Evolutionary conservation across 129 eudicot species (phyloP).

Genomic region (Daucus carota): DNA sequence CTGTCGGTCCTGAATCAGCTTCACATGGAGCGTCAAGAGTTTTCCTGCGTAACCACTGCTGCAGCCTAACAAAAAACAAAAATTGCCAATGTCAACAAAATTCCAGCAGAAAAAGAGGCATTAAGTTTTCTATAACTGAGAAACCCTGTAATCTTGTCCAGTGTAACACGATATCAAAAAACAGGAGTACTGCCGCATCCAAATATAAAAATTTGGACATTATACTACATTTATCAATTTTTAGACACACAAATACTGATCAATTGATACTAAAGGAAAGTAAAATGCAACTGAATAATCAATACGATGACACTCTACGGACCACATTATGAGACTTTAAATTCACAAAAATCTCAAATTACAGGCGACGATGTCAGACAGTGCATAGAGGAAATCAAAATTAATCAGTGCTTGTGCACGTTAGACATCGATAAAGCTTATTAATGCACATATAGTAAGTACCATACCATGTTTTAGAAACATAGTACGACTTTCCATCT

Average conservation of each 20-base stretch:
- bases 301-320: neutral
- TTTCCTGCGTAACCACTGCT: slow-evolving; percentile 88
- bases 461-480: slow-evolving; percentile 79
- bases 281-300: neutral
- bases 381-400: neutral
- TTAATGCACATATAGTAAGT: neutral
- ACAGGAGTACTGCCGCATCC: neutral
- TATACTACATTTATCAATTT: neutral
- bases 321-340: neutral
- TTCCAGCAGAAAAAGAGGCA: neutral
- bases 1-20: slow-evolving; percentile 97
- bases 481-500: slow-evolving; percentile 59
- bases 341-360: neutral
- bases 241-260: too few species aligned
- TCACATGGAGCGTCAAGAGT: slow-evolving; percentile 73
- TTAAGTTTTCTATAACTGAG: neutral
- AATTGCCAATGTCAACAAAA: slow-evolving; percentile 3
- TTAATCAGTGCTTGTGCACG: neutral
- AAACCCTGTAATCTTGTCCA: neutral
- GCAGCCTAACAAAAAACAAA: slow-evolving; percentile 41
- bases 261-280: neutral
- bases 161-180: neutral
- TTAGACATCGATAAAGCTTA: neutral
- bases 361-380: neutral
- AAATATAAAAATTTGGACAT: neutral